Base-by-base conservation (phyloP, 2,329 filamentous ascomycete species). In the Exophiala alcalophila region DNA sequence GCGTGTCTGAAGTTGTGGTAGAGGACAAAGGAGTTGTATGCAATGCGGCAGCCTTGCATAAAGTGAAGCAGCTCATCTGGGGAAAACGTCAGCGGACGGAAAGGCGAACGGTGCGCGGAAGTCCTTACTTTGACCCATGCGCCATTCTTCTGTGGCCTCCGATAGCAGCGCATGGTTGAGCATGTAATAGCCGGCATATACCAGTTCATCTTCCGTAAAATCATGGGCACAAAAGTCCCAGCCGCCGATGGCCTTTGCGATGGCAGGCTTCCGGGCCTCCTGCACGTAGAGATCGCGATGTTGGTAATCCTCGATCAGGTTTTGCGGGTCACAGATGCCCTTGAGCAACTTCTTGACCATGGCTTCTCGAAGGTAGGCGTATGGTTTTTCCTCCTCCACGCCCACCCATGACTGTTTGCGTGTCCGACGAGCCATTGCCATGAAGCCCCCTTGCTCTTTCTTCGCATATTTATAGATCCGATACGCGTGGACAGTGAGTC, bases 1-100 rank as follows among this genome's bases (percentile, higher is more conserved):
- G 95, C 92, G 65, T 98, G 92, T 40, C 91, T 85, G 64, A 97
- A 98, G 66, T 98, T 98, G 71, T 98, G 92, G 61, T 97, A 98
- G 15, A 91, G 86, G 24, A 96, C 89, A 63, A 95, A 95, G 45
- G 80, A 85, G 64, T 97, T 97, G 69, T 98, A 98, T n/a, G 92
- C 87, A 33, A 84, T 82, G 49, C 91, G 84, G 59, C 89, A 92
- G 39, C 90, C 89, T 50, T 94, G 77, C 48, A 97, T 73, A 60
- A 95, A 97, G 40, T 80, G 82, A 53, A 85, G 84, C 19, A 98
- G 73, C 63, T 94, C 83, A 56, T 86, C 88, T 86, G 59, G 29
- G 52, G 4, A 29, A 21, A 11, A 26, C 11, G 50, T 48, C 47
- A 54, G 55, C 54, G 46, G 57, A 65, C 76, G 62, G 77, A 19